A percentile compares a stretch with the other conserved stretches of the same genome.
Evolutionary conservation across 2,329 filamentous ascomycete genomes (phyloP).

Genomic region (Sporothrix schenckii): DNA sequence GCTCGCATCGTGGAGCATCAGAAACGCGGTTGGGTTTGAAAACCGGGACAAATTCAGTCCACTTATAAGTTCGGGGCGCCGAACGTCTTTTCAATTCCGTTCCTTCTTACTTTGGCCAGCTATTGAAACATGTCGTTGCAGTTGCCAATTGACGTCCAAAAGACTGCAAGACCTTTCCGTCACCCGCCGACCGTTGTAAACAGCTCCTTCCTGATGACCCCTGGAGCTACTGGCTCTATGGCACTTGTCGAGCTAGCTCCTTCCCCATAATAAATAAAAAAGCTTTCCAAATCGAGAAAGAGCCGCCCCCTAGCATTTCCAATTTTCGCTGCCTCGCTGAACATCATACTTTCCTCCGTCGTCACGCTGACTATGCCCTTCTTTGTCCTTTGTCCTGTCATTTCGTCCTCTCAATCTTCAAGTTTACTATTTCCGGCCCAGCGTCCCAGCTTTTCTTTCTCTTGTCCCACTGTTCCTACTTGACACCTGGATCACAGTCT

Average conservation of each 20-base stretch:
- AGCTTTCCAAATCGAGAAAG: conserved; percentile 26
- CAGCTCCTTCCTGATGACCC: background rate
- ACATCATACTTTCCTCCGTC: conserved; percentile 1
- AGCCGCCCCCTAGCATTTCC: conserved; percentile 2
- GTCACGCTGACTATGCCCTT: background rate
- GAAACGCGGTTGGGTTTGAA: conserved; percentile 4
- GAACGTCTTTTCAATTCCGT: conserved; percentile 4
- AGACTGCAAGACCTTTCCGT: background rate
- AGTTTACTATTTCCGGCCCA: background rate
- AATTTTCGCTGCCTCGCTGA: conserved; percentile 4
- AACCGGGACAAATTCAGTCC: background rate
- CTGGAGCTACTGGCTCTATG: conserved; percentile 8
- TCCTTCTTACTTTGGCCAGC: background rate
- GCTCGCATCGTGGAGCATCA: background rate
- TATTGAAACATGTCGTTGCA: background rate
- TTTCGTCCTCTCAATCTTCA: too few species aligned
- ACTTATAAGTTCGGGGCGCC: background rate
- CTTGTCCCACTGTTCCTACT: conserved; percentile 9
- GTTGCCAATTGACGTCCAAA: background rate
- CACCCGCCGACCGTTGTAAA: background rate
- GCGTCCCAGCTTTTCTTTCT: background rate
- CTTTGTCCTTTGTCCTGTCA: background rate
- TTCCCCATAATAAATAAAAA: conserved; percentile 24
- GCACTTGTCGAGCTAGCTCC: conserved; percentile 10
- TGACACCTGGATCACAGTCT: background rate